Percentiles rank a stretch among this genome's conserved stretches.
phyloP scores from a whole-genome alignment of 2,329 filamentous ascomycete species.

The Aureobasidium zeae region DNA sequence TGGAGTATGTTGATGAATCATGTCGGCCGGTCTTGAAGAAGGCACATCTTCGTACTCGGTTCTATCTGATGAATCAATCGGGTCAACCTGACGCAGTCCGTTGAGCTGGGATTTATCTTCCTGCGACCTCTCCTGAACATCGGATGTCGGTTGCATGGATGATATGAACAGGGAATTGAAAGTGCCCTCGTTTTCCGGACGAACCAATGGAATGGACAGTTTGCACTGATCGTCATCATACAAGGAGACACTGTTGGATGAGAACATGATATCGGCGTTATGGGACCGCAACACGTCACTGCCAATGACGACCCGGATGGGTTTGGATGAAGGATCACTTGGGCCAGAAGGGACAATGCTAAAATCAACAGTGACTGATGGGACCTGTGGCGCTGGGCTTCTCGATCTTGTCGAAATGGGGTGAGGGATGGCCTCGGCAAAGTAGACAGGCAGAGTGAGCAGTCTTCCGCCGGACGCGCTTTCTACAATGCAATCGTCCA shows the following conservation, averaged over 20 bases:
- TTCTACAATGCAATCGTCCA: constrained; percentile 46
- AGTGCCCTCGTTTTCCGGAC: constrained; percentile 73
- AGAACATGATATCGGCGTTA: constrained; percentile 85
- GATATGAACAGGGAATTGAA: constrained; percentile 70
- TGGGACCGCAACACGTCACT: constrained; percentile 79
- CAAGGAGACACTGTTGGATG: constrained; percentile 78
- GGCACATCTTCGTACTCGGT: not conserved
- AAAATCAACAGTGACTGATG: constrained; percentile 71
- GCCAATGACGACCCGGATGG: constrained; percentile 78
- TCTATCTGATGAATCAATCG: not conserved
- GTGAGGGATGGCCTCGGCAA: constrained; percentile 80
- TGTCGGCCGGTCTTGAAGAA: not conserved
- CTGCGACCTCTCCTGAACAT: not conserved
- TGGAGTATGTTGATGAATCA: not conserved
- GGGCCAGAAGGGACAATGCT: constrained; percentile 43
- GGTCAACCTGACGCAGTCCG: constrained; percentile 24
- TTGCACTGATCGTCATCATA: constrained; percentile 82
- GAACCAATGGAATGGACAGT: constrained; percentile 80
- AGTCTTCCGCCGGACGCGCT: constrained; percentile 49
- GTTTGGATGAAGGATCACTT: constrained; percentile 42
- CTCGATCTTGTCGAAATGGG: constrained; percentile 63
- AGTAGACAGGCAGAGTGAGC: constrained; percentile 72
- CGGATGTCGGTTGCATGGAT: constrained; percentile 6
- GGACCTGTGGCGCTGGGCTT: constrained; percentile 69
- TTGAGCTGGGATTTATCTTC: constrained; percentile 25